phyloP scores from a whole-genome alignment of 805 yeast species.

The Cyberlindnera japonica region DNA sequence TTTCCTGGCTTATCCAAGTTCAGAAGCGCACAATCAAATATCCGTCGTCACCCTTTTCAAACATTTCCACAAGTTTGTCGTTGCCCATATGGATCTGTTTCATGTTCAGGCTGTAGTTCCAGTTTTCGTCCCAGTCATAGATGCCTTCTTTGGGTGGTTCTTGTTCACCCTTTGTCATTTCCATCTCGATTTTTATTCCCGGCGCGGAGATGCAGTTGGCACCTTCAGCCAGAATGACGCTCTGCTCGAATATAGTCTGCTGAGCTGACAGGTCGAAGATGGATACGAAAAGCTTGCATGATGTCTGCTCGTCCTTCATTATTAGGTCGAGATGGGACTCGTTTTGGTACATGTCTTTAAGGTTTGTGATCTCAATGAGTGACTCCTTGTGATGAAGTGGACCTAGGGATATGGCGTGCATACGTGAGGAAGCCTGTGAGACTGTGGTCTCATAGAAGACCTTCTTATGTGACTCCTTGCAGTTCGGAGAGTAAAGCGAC shows the following conservation, averaged over 20 bases:
- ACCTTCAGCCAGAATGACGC: neutral
- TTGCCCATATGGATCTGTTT: neutral
- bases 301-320: conserved; percentile 8
- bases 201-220: neutral
- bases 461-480: conserved; percentile 8
- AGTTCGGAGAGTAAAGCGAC: conserved; percentile 6
- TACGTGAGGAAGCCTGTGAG: neutral
- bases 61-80: conserved; percentile 4
- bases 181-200: neutral
- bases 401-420: conserved; percentile 1
- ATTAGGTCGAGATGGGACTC: conserved; percentile 8
- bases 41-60: conserved; percentile 6
- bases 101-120: conserved; percentile 4
- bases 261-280: neutral
- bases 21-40: conserved; percentile 8
- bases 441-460: conserved; percentile 9
- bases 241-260: conserved; percentile 2
- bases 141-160: conserved; percentile 14
- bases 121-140: conserved; percentile 10
- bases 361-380: conserved; percentile 1
- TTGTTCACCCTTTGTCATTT: conserved; percentile 4
- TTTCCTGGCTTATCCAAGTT: too few species aligned
- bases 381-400: conserved; percentile 11
- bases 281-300: conserved; percentile 2
- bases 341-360: conserved; percentile 7